A percentile compares a stretch with the other conserved stretches of the same genome.
These are phyloP conservation scores for Quercus suber DNA, from an alignment of 306 rosid genomes.

Conservation along the genomic window DNA sequence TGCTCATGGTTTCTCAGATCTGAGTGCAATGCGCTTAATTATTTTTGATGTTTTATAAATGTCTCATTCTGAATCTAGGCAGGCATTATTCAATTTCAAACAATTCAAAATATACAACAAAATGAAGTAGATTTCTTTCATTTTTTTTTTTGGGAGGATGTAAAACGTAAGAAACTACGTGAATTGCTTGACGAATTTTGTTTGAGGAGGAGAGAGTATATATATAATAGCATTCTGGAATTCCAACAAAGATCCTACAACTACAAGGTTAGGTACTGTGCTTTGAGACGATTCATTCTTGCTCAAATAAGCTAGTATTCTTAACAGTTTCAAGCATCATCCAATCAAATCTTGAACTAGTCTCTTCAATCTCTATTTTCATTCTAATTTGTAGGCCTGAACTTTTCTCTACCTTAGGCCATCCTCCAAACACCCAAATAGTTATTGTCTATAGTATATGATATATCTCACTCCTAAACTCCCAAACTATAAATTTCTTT, in stretches of 20 bases:
- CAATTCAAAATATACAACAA: no score
- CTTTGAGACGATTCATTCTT: not conserved
- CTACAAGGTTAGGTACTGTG: not conserved
- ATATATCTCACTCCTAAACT: not conserved
- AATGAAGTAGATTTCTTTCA: no score
- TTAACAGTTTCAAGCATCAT: not conserved
- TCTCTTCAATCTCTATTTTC: not conserved
- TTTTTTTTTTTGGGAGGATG: not conserved
- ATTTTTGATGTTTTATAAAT: slow-evolving; percentile 13
- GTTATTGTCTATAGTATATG: no score
- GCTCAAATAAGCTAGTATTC: not conserved
- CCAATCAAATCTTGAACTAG: not conserved
- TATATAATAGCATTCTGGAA: not conserved
- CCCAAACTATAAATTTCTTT: not conserved
- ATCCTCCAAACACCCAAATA: no score
- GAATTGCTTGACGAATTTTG: not conserved
- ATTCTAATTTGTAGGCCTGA: not conserved
- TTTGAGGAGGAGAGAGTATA: not conserved
- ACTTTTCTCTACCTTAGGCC: no score
- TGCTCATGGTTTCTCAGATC: slow-evolving; percentile 31
- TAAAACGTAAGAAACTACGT: not conserved
- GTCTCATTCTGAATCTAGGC: not conserved
- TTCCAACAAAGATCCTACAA: not conserved
- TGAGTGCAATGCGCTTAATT: slow-evolving; percentile 24
- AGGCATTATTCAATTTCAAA: no score